Evolutionary conservation across 2,329 filamentous ascomycete species (phyloP).

Genomic region (Epichloe scottii): DNA sequence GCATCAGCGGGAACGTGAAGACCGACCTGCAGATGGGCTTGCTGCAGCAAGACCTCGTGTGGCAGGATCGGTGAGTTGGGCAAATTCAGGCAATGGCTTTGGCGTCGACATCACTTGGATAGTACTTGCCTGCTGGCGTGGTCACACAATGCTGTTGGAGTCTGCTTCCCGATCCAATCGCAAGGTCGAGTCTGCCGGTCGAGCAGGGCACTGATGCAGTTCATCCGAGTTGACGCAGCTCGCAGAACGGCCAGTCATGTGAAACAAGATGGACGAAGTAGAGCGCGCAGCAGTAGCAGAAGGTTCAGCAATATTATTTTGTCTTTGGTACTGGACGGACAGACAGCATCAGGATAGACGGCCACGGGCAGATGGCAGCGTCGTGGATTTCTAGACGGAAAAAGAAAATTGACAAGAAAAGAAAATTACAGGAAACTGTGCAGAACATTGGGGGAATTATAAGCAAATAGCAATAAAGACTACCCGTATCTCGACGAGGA

Average conservation of each 20-base stretch:
- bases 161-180: background rate
- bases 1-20: background rate
- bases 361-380: background rate
- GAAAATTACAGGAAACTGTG: background rate
- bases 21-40: conserved; percentile 1
- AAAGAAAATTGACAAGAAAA: background rate
- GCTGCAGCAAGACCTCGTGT: background rate
- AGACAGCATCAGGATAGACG: background rate
- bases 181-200: background rate
- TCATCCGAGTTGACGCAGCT: background rate
- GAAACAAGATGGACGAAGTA: background rate
- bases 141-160: background rate
- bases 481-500: background rate
- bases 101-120: background rate
- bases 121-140: background rate
- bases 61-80: conserved; percentile 1
- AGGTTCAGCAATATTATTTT: background rate
- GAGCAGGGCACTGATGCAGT: background rate
- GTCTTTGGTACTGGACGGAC: conserved; percentile 1
- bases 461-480: background rate
- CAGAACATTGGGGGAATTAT: background rate
- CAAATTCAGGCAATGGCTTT: background rate
- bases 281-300: background rate
- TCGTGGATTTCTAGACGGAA: conserved; percentile 1
- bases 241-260: background rate